Evolutionary conservation across 805 yeast genomes (phyloP).

Genomic region (Lipomyces starkeyi): DNA sequence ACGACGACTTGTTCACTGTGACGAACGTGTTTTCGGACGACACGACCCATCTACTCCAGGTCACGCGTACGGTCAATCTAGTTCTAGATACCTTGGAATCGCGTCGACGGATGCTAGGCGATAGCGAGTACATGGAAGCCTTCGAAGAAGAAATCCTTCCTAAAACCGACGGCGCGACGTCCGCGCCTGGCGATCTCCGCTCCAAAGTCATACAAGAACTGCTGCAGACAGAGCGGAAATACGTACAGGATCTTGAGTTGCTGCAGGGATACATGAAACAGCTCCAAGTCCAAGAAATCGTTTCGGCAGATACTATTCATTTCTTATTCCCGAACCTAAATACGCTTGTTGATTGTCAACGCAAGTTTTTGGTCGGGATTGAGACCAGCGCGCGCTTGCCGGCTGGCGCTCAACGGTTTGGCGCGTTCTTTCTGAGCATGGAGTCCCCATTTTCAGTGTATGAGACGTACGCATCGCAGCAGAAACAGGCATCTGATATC

Average conservation of each 20-base stretch:
- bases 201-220: constrained; percentile 84
- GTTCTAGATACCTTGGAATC: constrained; percentile 57
- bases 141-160: neutral
- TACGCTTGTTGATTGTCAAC: constrained; percentile 87
- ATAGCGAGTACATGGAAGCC: neutral
- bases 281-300: constrained; percentile 64
- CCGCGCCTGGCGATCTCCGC: constrained; percentile 56
- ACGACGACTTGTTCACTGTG: constrained; percentile 85
- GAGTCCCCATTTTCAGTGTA: constrained; percentile 80
- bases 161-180: neutral
- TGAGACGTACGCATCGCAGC: constrained; percentile 94
- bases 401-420: constrained; percentile 78
- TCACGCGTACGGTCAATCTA: constrained; percentile 71
- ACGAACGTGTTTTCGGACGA: constrained; percentile 86
- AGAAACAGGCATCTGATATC: constrained; percentile 82
- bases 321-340: constrained; percentile 82
- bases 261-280: constrained; percentile 69
- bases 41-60: constrained; percentile 76
- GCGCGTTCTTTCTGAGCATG: constrained; percentile 85
- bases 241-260: constrained; percentile 86
- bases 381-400: constrained; percentile 86
- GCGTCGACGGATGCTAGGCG: constrained; percentile 10
- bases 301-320: constrained; percentile 80
- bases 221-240: constrained; percentile 88
- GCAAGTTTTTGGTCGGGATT: constrained; percentile 83